phyloP scores from a whole-genome alignment of 2,329 filamentous ascomycete genomes.

The Rutstroemia sp. region DNA sequence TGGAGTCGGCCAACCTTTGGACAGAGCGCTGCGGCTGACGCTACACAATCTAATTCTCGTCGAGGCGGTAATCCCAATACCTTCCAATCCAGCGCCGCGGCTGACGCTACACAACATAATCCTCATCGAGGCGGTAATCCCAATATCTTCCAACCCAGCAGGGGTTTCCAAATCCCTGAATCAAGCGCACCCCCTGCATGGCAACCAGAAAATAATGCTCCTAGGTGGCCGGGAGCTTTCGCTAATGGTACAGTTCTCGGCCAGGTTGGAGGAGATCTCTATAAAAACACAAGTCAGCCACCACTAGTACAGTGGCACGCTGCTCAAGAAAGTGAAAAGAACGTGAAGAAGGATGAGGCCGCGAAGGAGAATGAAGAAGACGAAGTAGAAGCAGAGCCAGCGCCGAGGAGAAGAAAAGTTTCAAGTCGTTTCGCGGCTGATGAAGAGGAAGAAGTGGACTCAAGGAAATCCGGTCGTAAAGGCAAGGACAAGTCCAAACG shows the following conservation, averaged over 20 bases:
- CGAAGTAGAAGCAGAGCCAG: background rate
- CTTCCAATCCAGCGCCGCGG: background rate
- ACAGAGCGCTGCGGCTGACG: too few relatives aligned
- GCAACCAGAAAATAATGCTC: background rate
- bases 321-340: background rate
- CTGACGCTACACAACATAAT: too few relatives aligned
- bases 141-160: background rate
- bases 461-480: conserved; percentile 20
- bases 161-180: background rate
- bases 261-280: background rate
- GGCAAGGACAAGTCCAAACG: conserved; percentile 26
- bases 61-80: too few relatives aligned
- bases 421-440: conserved; percentile 4
- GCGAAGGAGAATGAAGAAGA: background rate
- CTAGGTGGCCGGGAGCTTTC: background rate
- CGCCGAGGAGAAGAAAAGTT: background rate
- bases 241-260: background rate
- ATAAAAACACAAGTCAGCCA: background rate
- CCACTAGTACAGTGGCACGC: background rate
- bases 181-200: background rate
- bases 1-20: background rate
- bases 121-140: too few relatives aligned
- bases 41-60: too few relatives aligned
- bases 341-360: background rate
- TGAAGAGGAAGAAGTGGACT: conserved; percentile 1